Evolutionary conservation across 371 early-diverging fungal genomes (phyloP).

Genomic region (Rhizomucor pusillus): DNA sequence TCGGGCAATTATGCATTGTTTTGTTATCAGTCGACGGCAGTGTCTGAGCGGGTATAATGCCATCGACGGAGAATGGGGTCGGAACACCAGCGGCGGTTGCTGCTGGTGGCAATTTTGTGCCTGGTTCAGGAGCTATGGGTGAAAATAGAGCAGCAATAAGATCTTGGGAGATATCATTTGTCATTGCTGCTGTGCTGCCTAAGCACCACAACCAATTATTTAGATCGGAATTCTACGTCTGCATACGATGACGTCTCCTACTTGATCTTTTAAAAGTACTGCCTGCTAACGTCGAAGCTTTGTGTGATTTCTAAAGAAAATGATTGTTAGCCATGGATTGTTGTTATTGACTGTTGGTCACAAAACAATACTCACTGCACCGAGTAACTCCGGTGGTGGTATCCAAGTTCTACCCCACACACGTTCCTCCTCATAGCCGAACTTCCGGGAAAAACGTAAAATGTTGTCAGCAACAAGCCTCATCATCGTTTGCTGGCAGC

Average conservation of each 20-base stretch:
- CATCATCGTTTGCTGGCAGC: neutral
- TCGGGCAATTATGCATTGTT: slow-evolving; percentile 9
- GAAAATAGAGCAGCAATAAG: too few species aligned
- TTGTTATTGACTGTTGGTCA: neutral
- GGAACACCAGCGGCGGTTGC: too few species aligned
- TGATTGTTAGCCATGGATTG: neutral
- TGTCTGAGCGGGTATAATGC: too few species aligned
- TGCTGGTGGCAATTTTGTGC: too few species aligned
- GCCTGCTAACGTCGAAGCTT: slow-evolving; percentile 41
- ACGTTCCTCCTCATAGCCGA: slow-evolving; percentile 53
- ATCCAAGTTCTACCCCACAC: slow-evolving; percentile 44
- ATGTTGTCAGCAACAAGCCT: neutral
- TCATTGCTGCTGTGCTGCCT: too few species aligned
- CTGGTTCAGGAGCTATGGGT: slow-evolving; percentile 6
- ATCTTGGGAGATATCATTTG: too few species aligned
- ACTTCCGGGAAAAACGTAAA: slow-evolving; percentile 12
- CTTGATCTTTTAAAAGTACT: slow-evolving; percentile 31
- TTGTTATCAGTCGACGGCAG: too few species aligned
- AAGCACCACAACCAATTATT: too few species aligned
- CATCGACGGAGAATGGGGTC: too few species aligned
- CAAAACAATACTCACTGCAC: slow-evolving; percentile 4
- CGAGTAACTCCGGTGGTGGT: slow-evolving; percentile 37
- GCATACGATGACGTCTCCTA: slow-evolving; percentile 8
- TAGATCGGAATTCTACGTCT: too few species aligned
- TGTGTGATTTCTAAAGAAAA: slow-evolving; percentile 30